These are phyloP conservation scores for Globisporangium uncinulatum DNA, from an alignment of 352 stramenopile genomes.

Conservation along the genomic window DNA sequence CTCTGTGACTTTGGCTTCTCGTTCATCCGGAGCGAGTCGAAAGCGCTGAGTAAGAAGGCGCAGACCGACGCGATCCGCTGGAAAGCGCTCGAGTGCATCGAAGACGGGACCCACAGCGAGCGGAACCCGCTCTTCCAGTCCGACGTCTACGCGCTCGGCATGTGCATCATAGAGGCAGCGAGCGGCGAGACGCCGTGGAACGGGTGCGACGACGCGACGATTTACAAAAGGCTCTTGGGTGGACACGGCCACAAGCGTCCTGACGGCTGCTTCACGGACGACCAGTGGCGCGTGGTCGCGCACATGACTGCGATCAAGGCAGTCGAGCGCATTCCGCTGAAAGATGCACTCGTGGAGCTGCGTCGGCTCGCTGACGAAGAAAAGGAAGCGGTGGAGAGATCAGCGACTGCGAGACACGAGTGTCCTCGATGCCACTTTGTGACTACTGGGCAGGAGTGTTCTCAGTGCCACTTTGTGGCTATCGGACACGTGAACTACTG, in stretches of 20 bases:
- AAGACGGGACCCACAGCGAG: not conserved
- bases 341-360: slow-evolving; percentile 7
- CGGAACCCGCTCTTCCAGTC: slow-evolving; percentile 24
- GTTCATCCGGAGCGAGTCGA: slow-evolving; percentile 27
- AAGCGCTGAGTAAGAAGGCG: slow-evolving; percentile 19
- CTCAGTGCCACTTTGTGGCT: too few species aligned
- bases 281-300: slow-evolving; percentile 10
- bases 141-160: slow-evolving; percentile 35
- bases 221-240: slow-evolving; percentile 18
- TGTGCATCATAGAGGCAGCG: slow-evolving; percentile 39
- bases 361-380: slow-evolving; percentile 10
- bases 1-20: slow-evolving; percentile 42
- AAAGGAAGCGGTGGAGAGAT: too few species aligned
- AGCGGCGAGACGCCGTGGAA: slow-evolving; percentile 25
- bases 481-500: too few species aligned
- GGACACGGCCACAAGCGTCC: slow-evolving; percentile 6
- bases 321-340: slow-evolving; percentile 7
- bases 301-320: slow-evolving; percentile 4
- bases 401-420: too few species aligned
- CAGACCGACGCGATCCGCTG: slow-evolving; percentile 32
- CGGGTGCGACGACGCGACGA: slow-evolving; percentile 19
- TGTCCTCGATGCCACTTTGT: too few species aligned
- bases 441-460: too few species aligned
- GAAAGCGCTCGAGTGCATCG: slow-evolving; percentile 36
- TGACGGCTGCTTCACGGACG: slow-evolving; percentile 8